A percentile compares a stretch with the other conserved stretches of the same genome.
Evolutionary conservation across 257 asterid genomes (phyloP).

Genomic region (Plantago ovata): DNA sequence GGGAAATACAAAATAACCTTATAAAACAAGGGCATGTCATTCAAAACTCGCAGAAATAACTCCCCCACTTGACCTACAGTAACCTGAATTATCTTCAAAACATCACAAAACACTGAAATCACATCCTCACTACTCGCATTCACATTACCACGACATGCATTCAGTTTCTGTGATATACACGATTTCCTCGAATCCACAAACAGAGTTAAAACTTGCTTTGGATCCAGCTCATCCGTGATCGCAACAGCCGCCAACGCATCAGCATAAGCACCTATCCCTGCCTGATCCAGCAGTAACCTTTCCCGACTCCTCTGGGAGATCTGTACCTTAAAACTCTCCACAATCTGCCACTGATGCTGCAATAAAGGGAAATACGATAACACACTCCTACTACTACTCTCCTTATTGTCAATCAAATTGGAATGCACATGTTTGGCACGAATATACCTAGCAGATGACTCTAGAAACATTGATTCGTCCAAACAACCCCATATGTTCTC

Average conservation of each 20-base stretch:
- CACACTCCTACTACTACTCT: conserved; percentile 35
- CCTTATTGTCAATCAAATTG: conserved; percentile 46
- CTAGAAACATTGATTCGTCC: conserved; percentile 91
- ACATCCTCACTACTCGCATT: conserved; percentile 68
- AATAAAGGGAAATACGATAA: conserved; percentile 80
- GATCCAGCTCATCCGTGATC: conserved; percentile 79
- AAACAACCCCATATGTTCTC: conserved; percentile 99
- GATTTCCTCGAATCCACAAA: conserved; percentile 80
- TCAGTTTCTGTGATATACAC: conserved; percentile 66
- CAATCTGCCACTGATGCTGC: conserved; percentile 98
- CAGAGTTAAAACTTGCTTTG: conserved; percentile 65
- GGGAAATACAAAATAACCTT: conserved; percentile 79
- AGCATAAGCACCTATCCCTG: conserved; percentile 75
- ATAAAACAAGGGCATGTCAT: conserved; percentile 91
- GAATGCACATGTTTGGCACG: conserved; percentile 85
- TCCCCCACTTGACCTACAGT: conserved; percentile 95
- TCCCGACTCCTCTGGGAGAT: conserved; percentile 88
- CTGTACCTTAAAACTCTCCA: conserved; percentile 91
- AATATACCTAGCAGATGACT: conserved; percentile 81
- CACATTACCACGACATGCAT: conserved; percentile 60
- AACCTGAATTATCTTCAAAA: conserved; percentile 78
- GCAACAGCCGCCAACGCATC: conserved; percentile 95
- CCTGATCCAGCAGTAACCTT: conserved; percentile 75
- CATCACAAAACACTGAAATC: conserved; percentile 77
- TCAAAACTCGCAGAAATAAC: conserved; percentile 80